Base-by-base conservation (phyloP, 345 rosid genomes). In the Euphorbia lathyris region DNA sequence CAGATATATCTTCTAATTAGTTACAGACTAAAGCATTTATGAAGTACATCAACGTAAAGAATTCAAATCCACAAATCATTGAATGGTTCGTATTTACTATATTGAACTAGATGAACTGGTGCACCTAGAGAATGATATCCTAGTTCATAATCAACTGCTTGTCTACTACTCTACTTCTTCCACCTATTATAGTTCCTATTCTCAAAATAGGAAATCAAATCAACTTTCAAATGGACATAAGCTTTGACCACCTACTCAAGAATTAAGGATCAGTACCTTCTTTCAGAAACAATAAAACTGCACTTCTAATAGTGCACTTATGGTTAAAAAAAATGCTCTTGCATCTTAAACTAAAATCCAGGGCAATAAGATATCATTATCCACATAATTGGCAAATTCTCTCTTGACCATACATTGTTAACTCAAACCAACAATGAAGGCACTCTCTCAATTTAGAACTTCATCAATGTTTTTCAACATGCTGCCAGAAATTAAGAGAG, bases 1-100 rank as follows among this genome's bases (percentile, higher is more conserved):
- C 58, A 69, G 65, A 63, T 59, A 68, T 34, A 74, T 23, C 52
- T 66, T 55, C 34, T 38, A 45, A 71, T 78, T 20, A 75, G 55
- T 75, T 63, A 23, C n/a, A 53, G 17, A 43, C 42, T 47, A 29
- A 42, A 14, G 22, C 11, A 45, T 55, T 68, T 4, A 53, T 71
- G 10, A 65, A 61, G 11, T 29, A 36, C 20, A 58, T 52, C 52
- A 45, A 65, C 14, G 30, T 60, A 48, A 38, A 59, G 38, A 26
- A 29, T 26, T 58, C 50, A 20, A 58, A 51, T 58, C 47, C 11
- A 61, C 53, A 36, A 27, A 48, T n/a, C 12, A 52, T 2, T 30
- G 17, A 50, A 62, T 27, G 12, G 10, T 57, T 26, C 78, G 58
- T 66, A 27, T 32, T 50, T 66, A 25, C n/a, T 0, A 16, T 61